These are phyloP conservation scores for Ganoderma lingzhi DNA, from an alignment of 1,284 basidiomycete species.

Conservation along the genomic window DNA sequence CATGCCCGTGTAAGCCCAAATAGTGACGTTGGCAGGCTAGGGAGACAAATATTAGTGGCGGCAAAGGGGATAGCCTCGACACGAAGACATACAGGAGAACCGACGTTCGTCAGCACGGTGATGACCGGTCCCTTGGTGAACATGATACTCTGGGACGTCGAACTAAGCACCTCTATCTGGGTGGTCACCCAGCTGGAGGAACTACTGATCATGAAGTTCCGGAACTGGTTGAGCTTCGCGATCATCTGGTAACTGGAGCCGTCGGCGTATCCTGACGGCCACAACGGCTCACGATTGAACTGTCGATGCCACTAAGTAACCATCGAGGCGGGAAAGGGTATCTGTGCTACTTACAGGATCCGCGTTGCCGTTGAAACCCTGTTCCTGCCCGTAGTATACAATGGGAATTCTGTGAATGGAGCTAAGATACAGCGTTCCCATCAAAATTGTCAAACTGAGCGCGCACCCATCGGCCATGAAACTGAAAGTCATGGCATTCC, in stretches of 20 bases:
- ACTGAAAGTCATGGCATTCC: conserved; percentile 47
- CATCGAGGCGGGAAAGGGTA: neutral
- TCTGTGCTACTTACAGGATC: conserved; percentile 32
- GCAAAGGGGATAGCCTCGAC: neutral
- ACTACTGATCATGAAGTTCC: conserved; percentile 69
- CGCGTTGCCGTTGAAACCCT: conserved; percentile 53
- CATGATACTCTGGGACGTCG: conserved; percentile 67
- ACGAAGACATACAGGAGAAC: conserved; percentile 63
- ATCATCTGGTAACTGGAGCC: conserved; percentile 70
- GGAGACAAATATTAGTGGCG: no score
- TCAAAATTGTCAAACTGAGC: conserved; percentile 26
- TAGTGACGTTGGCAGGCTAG: conserved; percentile 63
- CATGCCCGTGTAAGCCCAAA: conserved; percentile 64
- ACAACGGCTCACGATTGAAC: conserved; percentile 82
- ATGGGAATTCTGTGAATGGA: conserved; percentile 57
- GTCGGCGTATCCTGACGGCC: conserved; percentile 74
- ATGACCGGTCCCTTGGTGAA: conserved; percentile 79
- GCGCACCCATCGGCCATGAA: conserved; percentile 45
- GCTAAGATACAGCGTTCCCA: conserved; percentile 22
- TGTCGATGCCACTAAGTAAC: conserved; percentile 30
- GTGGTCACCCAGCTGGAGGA: conserved; percentile 68
- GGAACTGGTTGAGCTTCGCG: conserved; percentile 70
- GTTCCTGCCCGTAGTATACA: conserved; percentile 64
- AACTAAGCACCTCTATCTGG: conserved; percentile 62
- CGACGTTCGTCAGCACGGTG: conserved; percentile 79